Evolutionary conservation across 1,139 yeast genomes (phyloP), one percentile per base, ranked within the genome.

Genomic region (Suhomyces guaymorum): DNA sequence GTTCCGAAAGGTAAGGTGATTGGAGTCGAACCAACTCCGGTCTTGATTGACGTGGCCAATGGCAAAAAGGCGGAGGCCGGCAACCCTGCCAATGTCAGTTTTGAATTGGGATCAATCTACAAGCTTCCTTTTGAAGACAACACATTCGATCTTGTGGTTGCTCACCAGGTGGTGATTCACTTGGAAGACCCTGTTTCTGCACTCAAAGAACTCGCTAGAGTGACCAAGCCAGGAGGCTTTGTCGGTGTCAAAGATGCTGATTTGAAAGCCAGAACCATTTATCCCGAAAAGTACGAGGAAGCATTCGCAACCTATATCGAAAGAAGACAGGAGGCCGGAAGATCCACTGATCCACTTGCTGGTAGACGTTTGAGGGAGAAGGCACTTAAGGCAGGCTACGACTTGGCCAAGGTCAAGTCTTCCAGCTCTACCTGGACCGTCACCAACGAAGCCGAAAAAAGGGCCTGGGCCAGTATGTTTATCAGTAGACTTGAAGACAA

Each of bases 131-230:
- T 54, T 39, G 54, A 51, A 4, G 71, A 68, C 42, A 47, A 61
- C 28, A 37, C 59, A 2, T 68, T 68, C 44, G 74, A 68, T 37
- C 44, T 68, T 12, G 69, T 66, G 2, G 57, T 54, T 46, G 55
- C 65, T 13, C 71, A 63, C 41, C 73, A 67, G 42, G 72, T 67
- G 2, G 38, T 67, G 10, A 51, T 66, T 25, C 73, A 68, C 38
- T 47, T 67, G 30, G 49, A 51, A 15, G 62, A 63, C 31, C 70
- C 68, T 2, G 29, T 30, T 3, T 15, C 16, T 4, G 47, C 33
- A 5, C 22, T 43, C 15, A 18, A 22, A 15, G 47, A 43, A 21
- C 38, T 43, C 32, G 26, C 22, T 12, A 26, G 47, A 9, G 47
- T 43, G 10, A 19, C 38, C 28, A 41, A 39, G 24, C 37, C 38